A percentile compares a stretch with the other conserved stretches of the same genome.
These are phyloP conservation scores for Passiflora organensis DNA, from an alignment of 345 rosid genomes.

Conservation along the genomic window DNA sequence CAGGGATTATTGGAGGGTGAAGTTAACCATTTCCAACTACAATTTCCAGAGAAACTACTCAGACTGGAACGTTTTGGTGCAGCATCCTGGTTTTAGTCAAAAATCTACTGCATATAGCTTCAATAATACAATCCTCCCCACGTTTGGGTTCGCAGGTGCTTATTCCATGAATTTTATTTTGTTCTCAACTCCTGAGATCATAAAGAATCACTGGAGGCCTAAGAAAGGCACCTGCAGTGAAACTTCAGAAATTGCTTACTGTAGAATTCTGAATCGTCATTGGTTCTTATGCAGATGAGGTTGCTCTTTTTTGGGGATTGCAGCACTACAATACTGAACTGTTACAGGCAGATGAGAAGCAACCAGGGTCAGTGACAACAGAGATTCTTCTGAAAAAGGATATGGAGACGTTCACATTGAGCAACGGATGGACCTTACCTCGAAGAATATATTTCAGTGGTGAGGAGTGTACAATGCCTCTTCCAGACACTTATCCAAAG, in stretches of 20 bases:
- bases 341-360: slow-evolving; percentile 17
- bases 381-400: slow-evolving; percentile 44
- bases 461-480: slow-evolving; percentile 51
- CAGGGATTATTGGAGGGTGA: slow-evolving; percentile 43
- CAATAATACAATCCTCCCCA: slow-evolving; percentile 43
- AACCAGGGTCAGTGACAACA: slow-evolving; percentile 38
- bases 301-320: slow-evolving; percentile 54
- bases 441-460: slow-evolving; percentile 49
- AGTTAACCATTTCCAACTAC: slow-evolving; percentile 47
- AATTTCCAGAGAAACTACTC: slow-evolving; percentile 45
- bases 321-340: slow-evolving; percentile 35
- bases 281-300: slow-evolving; percentile 39
- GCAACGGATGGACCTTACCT: slow-evolving; percentile 61
- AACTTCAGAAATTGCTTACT: too few species aligned
- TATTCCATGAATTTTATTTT: too few species aligned
- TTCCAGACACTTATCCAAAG: slow-evolving; percentile 44
- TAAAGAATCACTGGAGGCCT: too few species aligned
- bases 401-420: slow-evolving; percentile 32
- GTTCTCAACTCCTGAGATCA: too few species aligned
- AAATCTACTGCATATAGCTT: slow-evolving; percentile 36
- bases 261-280: too few species aligned
- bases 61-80: slow-evolving; percentile 51
- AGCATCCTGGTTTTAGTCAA: slow-evolving; percentile 54
- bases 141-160: slow-evolving; percentile 38
- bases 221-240: too few species aligned